phyloP scores from a whole-genome alignment of 805 yeast genomes.

The Metschnikowia shivogae region DNA sequence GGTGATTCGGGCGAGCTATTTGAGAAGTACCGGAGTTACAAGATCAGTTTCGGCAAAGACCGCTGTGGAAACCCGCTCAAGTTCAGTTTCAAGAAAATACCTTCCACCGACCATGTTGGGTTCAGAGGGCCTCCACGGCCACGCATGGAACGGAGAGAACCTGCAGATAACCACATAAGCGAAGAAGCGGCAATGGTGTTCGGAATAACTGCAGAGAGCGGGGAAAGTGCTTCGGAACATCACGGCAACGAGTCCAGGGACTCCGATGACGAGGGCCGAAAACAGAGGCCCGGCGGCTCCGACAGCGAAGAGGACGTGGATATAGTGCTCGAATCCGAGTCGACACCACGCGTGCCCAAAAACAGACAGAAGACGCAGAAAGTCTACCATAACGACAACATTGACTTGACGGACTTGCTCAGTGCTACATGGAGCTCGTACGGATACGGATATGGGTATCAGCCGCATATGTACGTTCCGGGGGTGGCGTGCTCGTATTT shows the following conservation, averaged over 20 bases:
- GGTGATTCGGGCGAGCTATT: constrained; percentile 30
- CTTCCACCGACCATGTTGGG: constrained; percentile 17
- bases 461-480: not conserved
- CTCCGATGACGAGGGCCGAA: too few species aligned
- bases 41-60: constrained; percentile 70
- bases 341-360: not conserved
- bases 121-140: not conserved
- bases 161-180: constrained; percentile 7
- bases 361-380: constrained; percentile 7
- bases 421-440: constrained; percentile 9
- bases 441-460: not conserved
- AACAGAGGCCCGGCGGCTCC: constrained; percentile 16
- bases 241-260: not conserved
- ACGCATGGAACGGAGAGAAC: not conserved
- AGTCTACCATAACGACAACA: constrained; percentile 8
- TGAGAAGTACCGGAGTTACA: constrained; percentile 48
- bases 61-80: constrained; percentile 76
- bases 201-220: constrained; percentile 28
- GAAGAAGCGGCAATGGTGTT: constrained; percentile 43
- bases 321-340: constrained; percentile 34
- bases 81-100: constrained; percentile 41
- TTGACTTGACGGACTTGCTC: constrained; percentile 9
- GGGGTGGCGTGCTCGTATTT: constrained; percentile 1
- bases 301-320: constrained; percentile 32
- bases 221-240: not conserved